phyloP scores from a whole-genome alignment of 345 rosid genomes.

The Pugionium dolabratum region DNA sequence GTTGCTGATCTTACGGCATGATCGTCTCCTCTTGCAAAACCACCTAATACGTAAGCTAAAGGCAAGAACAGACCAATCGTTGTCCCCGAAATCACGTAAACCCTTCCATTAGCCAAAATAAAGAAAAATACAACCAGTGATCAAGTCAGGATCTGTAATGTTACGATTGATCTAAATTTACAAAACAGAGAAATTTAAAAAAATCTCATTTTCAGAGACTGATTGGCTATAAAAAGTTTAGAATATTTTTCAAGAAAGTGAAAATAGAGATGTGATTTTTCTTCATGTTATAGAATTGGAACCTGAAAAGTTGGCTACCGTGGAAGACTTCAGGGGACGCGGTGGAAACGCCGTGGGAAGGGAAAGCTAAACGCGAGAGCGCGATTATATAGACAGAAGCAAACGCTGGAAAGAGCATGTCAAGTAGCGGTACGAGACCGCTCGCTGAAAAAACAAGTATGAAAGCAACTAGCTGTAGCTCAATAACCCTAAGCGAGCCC shows the following conservation, averaged over 20 bases:
- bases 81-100: slow-evolving; percentile 69
- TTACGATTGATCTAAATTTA: too few species aligned
- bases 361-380: slow-evolving; percentile 73
- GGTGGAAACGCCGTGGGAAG: slow-evolving; percentile 46
- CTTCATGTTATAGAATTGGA: background rate
- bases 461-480: slow-evolving; percentile 88
- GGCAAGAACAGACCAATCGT: slow-evolving; percentile 79
- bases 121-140: background rate
- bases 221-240: background rate
- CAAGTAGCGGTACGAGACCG: slow-evolving; percentile 86
- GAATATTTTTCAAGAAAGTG: slow-evolving; percentile 13
- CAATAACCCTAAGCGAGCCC: slow-evolving; percentile 81
- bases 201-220: too few species aligned
- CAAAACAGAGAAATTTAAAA: too few species aligned
- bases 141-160: background rate
- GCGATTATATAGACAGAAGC: slow-evolving; percentile 56
- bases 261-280: background rate
- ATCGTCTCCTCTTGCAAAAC: slow-evolving; percentile 87
- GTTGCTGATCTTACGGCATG: slow-evolving; percentile 75
- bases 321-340: slow-evolving; percentile 57
- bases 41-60: slow-evolving; percentile 80
- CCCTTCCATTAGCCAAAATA: slow-evolving; percentile 14
- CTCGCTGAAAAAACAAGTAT: slow-evolving; percentile 82
- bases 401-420: slow-evolving; percentile 77
- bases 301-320: slow-evolving; percentile 61